Evolutionary conservation across 2,329 filamentous ascomycete genomes (phyloP).

Genomic region (Dendryphion nanum): DNA sequence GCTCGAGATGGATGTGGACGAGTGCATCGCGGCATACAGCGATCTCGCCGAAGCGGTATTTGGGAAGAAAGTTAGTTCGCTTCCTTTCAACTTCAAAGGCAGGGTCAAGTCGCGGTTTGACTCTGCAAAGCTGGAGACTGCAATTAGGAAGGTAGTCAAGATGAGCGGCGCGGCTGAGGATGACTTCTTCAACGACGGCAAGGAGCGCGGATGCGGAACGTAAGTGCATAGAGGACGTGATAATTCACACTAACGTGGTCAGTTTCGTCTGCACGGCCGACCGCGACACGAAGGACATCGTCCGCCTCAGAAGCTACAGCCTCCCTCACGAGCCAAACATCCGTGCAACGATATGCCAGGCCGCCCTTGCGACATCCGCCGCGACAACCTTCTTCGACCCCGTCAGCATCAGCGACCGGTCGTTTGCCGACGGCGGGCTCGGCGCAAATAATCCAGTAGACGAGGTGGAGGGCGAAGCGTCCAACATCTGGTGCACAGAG

Average conservation of each 20-base stretch:
- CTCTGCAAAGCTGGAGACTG: slow-evolving; percentile 2
- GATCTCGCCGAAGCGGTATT: background rate
- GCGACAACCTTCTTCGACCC: slow-evolving; percentile 31
- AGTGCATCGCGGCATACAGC: slow-evolving; percentile 10
- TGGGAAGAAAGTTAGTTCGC: background rate
- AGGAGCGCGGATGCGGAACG: slow-evolving; percentile 4
- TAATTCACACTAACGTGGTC: slow-evolving; percentile 1
- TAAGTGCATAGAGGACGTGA: slow-evolving; percentile 1
- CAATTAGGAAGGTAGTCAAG: slow-evolving; percentile 4
- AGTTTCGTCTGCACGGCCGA: slow-evolving; percentile 42
- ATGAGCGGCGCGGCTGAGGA: slow-evolving; percentile 1
- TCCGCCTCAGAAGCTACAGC: slow-evolving; percentile 32
- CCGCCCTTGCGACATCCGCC: slow-evolving; percentile 27
- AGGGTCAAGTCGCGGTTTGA: slow-evolving; percentile 7
- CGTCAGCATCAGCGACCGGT: slow-evolving; percentile 35
- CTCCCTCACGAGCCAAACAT: slow-evolving; percentile 4
- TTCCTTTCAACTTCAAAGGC: slow-evolving; percentile 1
- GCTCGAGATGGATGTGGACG: slow-evolving; percentile 10
- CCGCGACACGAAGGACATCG: slow-evolving; percentile 45
- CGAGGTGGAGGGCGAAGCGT: slow-evolving; percentile 38
- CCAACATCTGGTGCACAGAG: slow-evolving; percentile 8
- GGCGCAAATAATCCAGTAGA: slow-evolving; percentile 46
- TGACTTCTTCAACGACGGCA: slow-evolving; percentile 4
- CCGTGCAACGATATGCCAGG: slow-evolving; percentile 7
- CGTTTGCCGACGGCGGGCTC: slow-evolving; percentile 42